phyloP scores from a whole-genome alignment of 2,329 filamentous ascomycete species.

The Neonectria hederae region DNA sequence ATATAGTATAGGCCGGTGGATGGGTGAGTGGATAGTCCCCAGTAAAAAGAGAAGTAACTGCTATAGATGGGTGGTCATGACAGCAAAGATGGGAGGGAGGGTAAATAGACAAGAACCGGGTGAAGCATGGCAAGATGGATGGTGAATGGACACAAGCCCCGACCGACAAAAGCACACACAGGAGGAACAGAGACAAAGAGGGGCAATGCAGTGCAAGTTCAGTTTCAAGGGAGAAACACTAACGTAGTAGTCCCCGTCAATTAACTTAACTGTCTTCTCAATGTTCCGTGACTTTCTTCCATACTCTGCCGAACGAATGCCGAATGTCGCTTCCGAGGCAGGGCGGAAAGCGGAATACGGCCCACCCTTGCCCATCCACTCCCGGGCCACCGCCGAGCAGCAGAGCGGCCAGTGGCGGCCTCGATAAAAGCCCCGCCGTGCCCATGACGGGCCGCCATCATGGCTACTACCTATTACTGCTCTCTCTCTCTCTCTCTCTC shows the following conservation, averaged over 20 bases:
- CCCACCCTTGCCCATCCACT: background rate
- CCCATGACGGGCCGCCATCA: constrained; percentile 19
- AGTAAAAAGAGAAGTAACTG: background rate
- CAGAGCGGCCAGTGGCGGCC: constrained; percentile 25
- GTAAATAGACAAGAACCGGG: background rate
- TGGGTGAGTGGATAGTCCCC: background rate
- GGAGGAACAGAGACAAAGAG: background rate
- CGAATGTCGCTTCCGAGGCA: constrained; percentile 39
- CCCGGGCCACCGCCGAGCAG: constrained; percentile 19
- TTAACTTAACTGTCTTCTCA: background rate
- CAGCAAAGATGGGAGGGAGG: background rate
- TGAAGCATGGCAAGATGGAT: background rate
- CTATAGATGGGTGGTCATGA: constrained; percentile 5
- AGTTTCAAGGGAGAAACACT: constrained; percentile 1
- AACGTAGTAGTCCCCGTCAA: constrained; percentile 5
- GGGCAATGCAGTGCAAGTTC: background rate
- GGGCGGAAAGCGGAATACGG: constrained; percentile 24
- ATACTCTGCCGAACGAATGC: constrained; percentile 28
- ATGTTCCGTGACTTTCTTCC: background rate
- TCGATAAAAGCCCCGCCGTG: constrained; percentile 21
- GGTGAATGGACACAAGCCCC: background rate
- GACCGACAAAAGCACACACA: background rate
- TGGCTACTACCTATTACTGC: constrained; percentile 1
- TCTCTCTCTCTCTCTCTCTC: background rate
- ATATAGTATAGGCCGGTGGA: background rate